phyloP scores from a whole-genome alignment of 2,329 filamentous ascomycete species.

The Paraconiothyrium sp. region DNA sequence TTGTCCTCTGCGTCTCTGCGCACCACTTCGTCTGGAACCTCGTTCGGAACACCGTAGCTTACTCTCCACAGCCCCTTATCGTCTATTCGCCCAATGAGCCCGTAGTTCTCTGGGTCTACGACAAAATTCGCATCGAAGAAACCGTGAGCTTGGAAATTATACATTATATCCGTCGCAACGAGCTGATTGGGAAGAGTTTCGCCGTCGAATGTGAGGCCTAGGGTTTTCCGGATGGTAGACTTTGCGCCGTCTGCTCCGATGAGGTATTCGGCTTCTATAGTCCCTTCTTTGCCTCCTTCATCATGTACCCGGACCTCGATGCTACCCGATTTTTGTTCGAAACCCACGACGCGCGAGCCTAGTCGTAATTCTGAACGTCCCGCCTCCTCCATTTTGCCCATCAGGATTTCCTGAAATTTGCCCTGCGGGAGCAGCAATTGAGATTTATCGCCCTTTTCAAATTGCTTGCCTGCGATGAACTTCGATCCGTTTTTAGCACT shows the following conservation, averaged over 20 bases:
- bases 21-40: conserved; percentile 43
- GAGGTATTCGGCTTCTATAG: conserved; percentile 37
- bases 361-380: conserved; percentile 30
- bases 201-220: conserved; percentile 38
- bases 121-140: conserved; percentile 55
- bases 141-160: conserved; percentile 48
- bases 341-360: conserved; percentile 29
- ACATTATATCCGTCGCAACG: conserved; percentile 51
- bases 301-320: conserved; percentile 23
- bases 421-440: conserved; percentile 44
- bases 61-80: conserved; percentile 49
- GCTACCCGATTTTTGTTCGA: conserved; percentile 19
- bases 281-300: conserved; percentile 16
- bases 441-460: conserved; percentile 34
- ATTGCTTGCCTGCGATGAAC: conserved; percentile 40
- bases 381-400: conserved; percentile 25
- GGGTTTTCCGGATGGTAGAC: conserved; percentile 30
- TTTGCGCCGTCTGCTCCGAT: conserved; percentile 45
- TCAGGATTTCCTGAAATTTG: conserved; percentile 41
- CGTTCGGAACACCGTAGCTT: conserved; percentile 50
- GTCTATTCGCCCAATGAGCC: conserved; percentile 48
- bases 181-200: conserved; percentile 50
- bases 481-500: conserved; percentile 31
- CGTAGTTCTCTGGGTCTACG: conserved; percentile 50
- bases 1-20: conserved; percentile 36